phyloP scores from a whole-genome alignment of 441 rosid genomes.

The Adansonia madagascariensis region DNA sequence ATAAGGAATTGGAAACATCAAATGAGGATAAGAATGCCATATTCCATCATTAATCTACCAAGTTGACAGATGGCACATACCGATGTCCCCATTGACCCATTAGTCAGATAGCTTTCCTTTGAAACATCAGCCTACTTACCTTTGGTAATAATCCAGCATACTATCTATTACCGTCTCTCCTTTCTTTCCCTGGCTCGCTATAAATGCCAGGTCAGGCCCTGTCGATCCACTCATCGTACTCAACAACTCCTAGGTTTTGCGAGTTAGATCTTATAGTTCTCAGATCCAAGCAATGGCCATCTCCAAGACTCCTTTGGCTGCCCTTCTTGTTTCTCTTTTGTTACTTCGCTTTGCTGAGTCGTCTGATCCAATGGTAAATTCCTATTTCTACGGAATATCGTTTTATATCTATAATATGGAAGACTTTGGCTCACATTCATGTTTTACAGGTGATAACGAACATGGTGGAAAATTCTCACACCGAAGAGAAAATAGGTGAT shows the following conservation, averaged over 20 bases:
- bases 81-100: background rate
- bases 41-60: background rate
- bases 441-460: slow-evolving; percentile 9
- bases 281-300: slow-evolving; percentile 23
- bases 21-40: background rate
- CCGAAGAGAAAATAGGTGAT: slow-evolving; percentile 13
- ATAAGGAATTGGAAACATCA: background rate
- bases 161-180: background rate
- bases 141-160: background rate
- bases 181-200: background rate
- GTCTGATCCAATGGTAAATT: slow-evolving; percentile 43
- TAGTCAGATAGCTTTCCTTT: background rate
- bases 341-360: slow-evolving; percentile 44
- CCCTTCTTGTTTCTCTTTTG: slow-evolving; percentile 55
- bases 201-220: slow-evolving; percentile 5
- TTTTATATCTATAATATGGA: background rate
- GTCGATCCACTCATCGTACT: background rate
- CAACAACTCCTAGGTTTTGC: background rate
- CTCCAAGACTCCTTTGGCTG: slow-evolving; percentile 46
- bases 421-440: background rate
- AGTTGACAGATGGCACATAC: background rate
- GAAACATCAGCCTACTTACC: slow-evolving; percentile 13
- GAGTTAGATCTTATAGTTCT: background rate
- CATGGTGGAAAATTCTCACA: background rate
- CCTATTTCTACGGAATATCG: background rate